Evolutionary conservation across 2,329 filamentous ascomycete genomes (phyloP), one percentile per base, ranked within the genome.

Genomic region (Myriangium duriaei): DNA sequence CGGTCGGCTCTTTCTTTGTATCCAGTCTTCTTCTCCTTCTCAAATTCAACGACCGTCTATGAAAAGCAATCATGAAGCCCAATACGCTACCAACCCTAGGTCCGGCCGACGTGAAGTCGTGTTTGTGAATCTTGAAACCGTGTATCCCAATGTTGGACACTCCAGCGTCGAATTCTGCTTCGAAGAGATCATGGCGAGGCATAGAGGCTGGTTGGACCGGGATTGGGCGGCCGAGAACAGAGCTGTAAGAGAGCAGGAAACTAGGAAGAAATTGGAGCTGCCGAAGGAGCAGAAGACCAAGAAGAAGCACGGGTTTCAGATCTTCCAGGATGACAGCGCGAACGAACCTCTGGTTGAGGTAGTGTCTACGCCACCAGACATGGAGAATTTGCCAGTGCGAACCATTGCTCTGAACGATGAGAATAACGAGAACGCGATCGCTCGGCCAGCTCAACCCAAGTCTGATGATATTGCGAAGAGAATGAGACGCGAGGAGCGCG

Each of bases 101-200:
- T 92, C 74, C 38, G 86, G 87, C 41, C 84, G 81, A 61, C 74
- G 75, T 51, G 88, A 96, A 59, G 76, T 81, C 45, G 81, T 95
- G 18, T 88, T 83, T 61, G 86, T 93, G 54, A 78, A 93, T 52
- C 68, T 96, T 36, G 77, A 86, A 55, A 76, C 78, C 19, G 71
- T 96, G 21, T 96, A 96, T 52, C 87, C 86, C 6, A 79, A 79
- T 28, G 73, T 75, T 14, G 72, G 79, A 32, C 72, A 81, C 43
- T 70, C 76, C 1, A 53, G 55, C 39, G 76, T 76, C 19, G 88
- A 95, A 58, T 71, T 82, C 44, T 88, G 83, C 52, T 93, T 96
- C 53, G 91, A 98, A 55, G 91, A 98, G 60, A 63, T 98, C 14
- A 76, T 86, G 61, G 88, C 88, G 18, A 71, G 70, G 30, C 75